These are phyloP conservation scores for Guadua angustifolia DNA, from an alignment of 176 grass and related monocot genomes.

Conservation along the genomic window DNA sequence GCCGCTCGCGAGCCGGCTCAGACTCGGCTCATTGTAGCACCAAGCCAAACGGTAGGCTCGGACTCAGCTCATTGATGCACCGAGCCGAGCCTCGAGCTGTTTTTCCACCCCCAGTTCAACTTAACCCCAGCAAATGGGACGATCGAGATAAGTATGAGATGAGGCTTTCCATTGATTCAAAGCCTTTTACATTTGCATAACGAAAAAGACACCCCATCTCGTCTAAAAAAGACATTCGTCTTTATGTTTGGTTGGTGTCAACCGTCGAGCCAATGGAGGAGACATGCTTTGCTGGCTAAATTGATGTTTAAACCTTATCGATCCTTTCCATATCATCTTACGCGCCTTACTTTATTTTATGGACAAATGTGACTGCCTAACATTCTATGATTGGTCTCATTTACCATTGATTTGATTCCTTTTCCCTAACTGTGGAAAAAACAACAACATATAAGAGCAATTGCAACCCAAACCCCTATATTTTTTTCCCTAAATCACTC, in stretches of 20 bases:
- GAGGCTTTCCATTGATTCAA: neutral
- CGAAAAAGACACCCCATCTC: neutral
- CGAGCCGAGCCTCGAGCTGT: no score
- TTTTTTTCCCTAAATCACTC: no score
- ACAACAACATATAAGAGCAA: neutral
- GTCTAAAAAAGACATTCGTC: neutral
- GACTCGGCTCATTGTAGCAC: no score
- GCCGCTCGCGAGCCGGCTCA: no score
- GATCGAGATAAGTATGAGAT: neutral
- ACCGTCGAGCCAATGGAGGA: neutral
- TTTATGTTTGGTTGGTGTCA: neutral
- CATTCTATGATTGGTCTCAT: neutral
- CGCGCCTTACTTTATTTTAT: neutral
- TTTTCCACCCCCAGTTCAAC: no score
- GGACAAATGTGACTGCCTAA: neutral
- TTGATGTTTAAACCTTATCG: slow-evolving; percentile 10
- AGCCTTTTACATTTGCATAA: neutral
- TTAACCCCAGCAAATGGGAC: neutral
- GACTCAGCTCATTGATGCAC: no score
- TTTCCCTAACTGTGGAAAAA: no score
- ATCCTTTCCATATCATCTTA: neutral
- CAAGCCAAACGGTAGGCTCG: no score
- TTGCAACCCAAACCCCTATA: no score
- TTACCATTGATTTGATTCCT: neutral
- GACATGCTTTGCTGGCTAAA: slow-evolving; percentile 23